Percentiles rank a stretch among this genome's conserved stretches.
phyloP scores from a whole-genome alignment of 2,329 filamentous ascomycete species.

The Drechslerella stenobrocha region DNA sequence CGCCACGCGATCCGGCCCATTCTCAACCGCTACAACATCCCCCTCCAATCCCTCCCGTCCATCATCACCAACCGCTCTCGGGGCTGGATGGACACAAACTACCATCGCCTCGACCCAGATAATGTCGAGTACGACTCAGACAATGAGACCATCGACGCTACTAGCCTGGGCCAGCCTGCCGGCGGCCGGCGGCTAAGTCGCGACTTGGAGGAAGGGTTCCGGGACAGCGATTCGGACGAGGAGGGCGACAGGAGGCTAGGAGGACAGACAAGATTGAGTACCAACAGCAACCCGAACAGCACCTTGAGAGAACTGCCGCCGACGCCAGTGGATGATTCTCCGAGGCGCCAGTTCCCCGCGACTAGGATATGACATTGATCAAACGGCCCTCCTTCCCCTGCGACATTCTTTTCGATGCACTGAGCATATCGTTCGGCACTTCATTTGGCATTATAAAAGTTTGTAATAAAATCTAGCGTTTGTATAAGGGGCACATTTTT shows the following conservation, averaged over 20 bases:
- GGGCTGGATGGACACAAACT: constrained; percentile 42
- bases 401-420: not conserved
- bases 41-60: constrained; percentile 44
- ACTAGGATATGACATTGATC: constrained; percentile 45
- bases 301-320: constrained; percentile 35
- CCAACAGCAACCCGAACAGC: constrained; percentile 16
- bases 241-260: constrained; percentile 26
- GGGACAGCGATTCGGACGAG: constrained; percentile 44
- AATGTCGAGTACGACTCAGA: constrained; percentile 35
- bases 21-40: constrained; percentile 45
- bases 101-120: constrained; percentile 38
- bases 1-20: constrained; percentile 45
- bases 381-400: not conserved
- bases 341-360: constrained; percentile 27
- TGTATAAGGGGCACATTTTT: not conserved
- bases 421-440: not conserved
- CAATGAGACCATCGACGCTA: constrained; percentile 29
- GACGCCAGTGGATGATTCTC: constrained; percentile 36
- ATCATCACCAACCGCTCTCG: constrained; percentile 40
- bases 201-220: constrained; percentile 41
- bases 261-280: constrained; percentile 3
- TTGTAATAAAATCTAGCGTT: too few species aligned
- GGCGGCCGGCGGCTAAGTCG: constrained; percentile 23
- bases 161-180: not conserved
- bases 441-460: too few species aligned